Conservation (phyloP, 345 rosid species). For the Toxicodendron radicans region DNA sequence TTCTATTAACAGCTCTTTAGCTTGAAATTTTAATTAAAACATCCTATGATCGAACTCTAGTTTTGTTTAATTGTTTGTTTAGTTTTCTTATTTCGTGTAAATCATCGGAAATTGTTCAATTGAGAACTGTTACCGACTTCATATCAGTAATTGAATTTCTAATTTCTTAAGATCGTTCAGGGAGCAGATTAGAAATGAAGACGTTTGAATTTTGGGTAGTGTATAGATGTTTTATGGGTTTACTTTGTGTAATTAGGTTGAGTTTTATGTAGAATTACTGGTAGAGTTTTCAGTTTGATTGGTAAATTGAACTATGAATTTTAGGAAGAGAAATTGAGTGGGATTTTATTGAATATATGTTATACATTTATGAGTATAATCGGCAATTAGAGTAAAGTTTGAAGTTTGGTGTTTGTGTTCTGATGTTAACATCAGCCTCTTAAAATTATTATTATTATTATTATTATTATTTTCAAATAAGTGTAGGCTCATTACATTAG, state of each 20-base stretch:
- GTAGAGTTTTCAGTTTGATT: neutral
- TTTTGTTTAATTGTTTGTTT: neutral
- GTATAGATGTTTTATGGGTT: neutral
- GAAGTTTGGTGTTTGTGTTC: neutral
- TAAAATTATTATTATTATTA: too few species aligned
- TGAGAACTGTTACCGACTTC: neutral
- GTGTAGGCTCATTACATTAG: too few species aligned
- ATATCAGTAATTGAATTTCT: too few species aligned
- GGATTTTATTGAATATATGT: neutral
- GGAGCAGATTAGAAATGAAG: neutral
- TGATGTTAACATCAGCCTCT: neutral
- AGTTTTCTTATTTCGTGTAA: neutral
- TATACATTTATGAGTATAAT: neutral
- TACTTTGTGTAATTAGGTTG: neutral
- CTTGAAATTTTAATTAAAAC: neutral
- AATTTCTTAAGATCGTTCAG: neutral
- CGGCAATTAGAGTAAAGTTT: neutral
- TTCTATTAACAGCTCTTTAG: neutral
- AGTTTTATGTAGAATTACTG: neutral
- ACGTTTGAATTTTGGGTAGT: neutral
- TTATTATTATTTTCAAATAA: neutral
- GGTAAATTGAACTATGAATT: neutral
- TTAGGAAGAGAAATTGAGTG: neutral
- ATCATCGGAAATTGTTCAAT: neutral
- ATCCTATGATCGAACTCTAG: neutral